Conservation (phyloP, 768 basidiomycete species). For the Tricholoma saponaceum region DNA sequence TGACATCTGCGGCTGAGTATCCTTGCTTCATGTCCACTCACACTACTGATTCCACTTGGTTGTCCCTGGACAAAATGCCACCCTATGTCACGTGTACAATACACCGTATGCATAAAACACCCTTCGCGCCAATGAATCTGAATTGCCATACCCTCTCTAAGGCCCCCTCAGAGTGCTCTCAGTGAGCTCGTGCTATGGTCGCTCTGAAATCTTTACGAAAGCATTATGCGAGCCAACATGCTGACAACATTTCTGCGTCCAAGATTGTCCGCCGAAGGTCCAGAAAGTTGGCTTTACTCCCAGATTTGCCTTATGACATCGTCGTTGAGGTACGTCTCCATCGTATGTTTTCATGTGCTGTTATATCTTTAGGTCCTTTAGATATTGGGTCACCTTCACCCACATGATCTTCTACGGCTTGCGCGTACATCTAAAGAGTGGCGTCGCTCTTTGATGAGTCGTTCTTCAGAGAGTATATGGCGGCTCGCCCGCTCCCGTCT, state of each 20-base stretch:
- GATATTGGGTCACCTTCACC: constrained; percentile 1
- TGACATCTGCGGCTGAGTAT: no score
- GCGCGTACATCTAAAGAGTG: background rate
- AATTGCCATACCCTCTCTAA: background rate
- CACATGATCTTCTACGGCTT: constrained; percentile 1
- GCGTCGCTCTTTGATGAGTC: constrained; percentile 2
- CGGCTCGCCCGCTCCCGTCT: background rate
- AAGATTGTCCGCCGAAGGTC: background rate
- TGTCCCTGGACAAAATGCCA: no score
- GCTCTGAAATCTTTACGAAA: background rate
- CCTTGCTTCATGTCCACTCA: no score
- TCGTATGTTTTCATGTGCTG: background rate
- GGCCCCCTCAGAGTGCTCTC: background rate
- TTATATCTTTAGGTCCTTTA: background rate
- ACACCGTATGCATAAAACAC: background rate
- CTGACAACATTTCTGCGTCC: background rate
- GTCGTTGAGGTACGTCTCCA: background rate
- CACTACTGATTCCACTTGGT: no score
- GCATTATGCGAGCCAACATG: background rate
- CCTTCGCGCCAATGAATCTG: background rate
- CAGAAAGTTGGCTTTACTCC: background rate
- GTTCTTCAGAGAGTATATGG: constrained; percentile 2
- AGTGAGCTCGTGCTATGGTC: background rate
- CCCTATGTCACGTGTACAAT: no score
- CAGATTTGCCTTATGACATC: background rate